A percentile compares a stretch with the other conserved stretches of the same genome.
Evolutionary conservation across 768 basidiomycete species (phyloP).

Genomic region (Lyophyllum shimeji): DNA sequence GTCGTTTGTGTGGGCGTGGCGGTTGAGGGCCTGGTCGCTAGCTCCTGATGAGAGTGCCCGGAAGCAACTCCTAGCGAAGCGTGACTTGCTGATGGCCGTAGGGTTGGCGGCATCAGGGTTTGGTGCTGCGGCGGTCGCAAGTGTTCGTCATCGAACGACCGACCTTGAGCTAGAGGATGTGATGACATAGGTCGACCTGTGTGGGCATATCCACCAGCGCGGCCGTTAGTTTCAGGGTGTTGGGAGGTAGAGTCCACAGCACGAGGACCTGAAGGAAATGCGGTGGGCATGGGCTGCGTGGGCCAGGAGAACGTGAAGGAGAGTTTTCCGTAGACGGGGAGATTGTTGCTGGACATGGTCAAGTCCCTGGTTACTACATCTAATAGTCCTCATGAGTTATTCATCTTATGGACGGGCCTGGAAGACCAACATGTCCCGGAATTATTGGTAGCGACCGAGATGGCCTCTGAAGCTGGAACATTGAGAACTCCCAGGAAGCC

Average conservation of each 20-base stretch:
- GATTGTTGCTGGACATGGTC: slow-evolving; percentile 69
- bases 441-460: slow-evolving; percentile 45
- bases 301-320: slow-evolving; percentile 58
- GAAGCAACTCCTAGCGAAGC: slow-evolving; percentile 20
- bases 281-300: slow-evolving; percentile 32
- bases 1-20: background rate
- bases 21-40: slow-evolving; percentile 13
- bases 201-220: slow-evolving; percentile 2
- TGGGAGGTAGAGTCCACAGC: slow-evolving; percentile 4
- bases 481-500: slow-evolving; percentile 62
- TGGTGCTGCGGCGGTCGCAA: slow-evolving; percentile 11
- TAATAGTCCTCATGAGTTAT: slow-evolving; percentile 26
- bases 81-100: slow-evolving; percentile 28
- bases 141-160: slow-evolving; percentile 8
- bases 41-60: slow-evolving; percentile 20
- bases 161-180: slow-evolving; percentile 11
- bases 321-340: slow-evolving; percentile 81
- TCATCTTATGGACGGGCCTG: slow-evolving; percentile 14
- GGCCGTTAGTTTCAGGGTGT: slow-evolving; percentile 5
- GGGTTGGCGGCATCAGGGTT: slow-evolving; percentile 15
- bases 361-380: slow-evolving; percentile 77
- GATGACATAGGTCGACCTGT: slow-evolving; percentile 8
- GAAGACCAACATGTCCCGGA: slow-evolving; percentile 32
- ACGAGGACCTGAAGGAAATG: slow-evolving; percentile 10
- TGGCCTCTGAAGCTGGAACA: slow-evolving; percentile 53